Base-by-base conservation (phyloP, 495 filamentous ascomycete species). In the Penicillium paradoxum region DNA sequence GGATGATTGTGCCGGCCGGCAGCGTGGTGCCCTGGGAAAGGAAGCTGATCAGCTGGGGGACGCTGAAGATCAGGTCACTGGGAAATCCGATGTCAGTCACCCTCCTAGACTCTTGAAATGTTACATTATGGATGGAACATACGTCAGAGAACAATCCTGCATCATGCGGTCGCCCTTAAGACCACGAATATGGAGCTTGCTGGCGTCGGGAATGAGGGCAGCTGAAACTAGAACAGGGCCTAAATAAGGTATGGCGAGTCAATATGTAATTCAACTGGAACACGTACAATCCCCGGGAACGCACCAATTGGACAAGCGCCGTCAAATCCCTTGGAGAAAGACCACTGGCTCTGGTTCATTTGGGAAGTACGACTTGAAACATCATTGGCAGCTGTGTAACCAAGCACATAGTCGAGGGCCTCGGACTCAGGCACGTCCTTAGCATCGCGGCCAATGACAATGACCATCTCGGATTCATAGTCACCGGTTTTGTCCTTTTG, bases 381-480 rank as follows among this genome's bases (percentile, higher is more conserved):
- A 64, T 93, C 89, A 60, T 95, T 88, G 51, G 89, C 88, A 45
- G 88, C 81, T 3, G 85, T 80, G 60, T 91, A 95, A 2, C 89
- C 90, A 3, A 91, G 72, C 1, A 93, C 86, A 57, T 91, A 85
- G 54, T 86, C 77, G 10, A 92, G 69, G 1, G 89, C 90, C 24
- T 84, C 71, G 0, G 75, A 70, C 63, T 90, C 87, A 7, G 82
- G 60, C 19, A 93, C 83, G 57, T 92, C 83, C 38, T 73, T 72
- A 32, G 81, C 86, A 19, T 79, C 69, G 60, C 83, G 84, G 19
- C 88, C 88, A 55, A 93, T 91, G 1, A 93, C 68, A 42, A 81
- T 80, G 2, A 89, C 86, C 51, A 95, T 80, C 66, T 95, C 89
- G 43, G 85, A 88, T 63, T 93, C 90, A 56, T 91, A 95, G 63